phyloP scores from a whole-genome alignment of 441 rosid genomes.

The Arabidopsis lyrata region DNA sequence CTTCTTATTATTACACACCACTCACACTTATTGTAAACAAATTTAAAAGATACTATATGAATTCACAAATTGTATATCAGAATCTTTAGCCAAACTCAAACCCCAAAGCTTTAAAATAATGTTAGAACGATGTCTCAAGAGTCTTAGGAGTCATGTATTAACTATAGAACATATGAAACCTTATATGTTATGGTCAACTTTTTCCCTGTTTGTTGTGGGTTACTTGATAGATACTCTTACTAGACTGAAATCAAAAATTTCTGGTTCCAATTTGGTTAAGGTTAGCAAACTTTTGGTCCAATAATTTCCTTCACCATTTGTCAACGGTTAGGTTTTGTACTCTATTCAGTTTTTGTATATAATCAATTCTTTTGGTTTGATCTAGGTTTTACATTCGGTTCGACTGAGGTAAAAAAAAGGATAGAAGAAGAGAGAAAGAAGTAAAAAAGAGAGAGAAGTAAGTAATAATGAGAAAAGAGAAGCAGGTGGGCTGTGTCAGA shows the following conservation, averaged over 20 bases:
- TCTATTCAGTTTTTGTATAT: slow-evolving; percentile 6
- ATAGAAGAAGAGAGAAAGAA: not conserved
- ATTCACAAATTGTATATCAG: too few species aligned
- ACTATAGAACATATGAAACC: not conserved
- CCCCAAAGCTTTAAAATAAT: not conserved
- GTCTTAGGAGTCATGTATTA: not conserved
- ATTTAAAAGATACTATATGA: too few species aligned
- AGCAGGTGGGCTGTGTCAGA: slow-evolving; percentile 50
- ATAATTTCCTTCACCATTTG: not conserved
- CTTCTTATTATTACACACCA: too few species aligned
- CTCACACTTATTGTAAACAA: not conserved
- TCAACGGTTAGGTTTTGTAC: slow-evolving; percentile 23
- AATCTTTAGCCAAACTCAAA: too few species aligned
- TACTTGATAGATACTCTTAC: not conserved
- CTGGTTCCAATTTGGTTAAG: slow-evolving; percentile 7
- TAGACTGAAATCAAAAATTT: not conserved
- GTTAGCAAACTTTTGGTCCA: not conserved
- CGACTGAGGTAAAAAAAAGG: not conserved
- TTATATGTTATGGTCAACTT: not conserved
- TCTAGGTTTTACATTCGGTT: slow-evolving; percentile 6
- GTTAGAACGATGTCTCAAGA: not conserved
- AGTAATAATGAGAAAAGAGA: slow-evolving; percentile 37
- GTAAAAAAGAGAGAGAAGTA: not conserved
- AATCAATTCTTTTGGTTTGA: not conserved
- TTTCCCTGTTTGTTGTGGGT: not conserved